Evolutionary conservation across 2,329 filamentous ascomycete genomes (phyloP).

Genomic region (Pezicula carpinea): DNA sequence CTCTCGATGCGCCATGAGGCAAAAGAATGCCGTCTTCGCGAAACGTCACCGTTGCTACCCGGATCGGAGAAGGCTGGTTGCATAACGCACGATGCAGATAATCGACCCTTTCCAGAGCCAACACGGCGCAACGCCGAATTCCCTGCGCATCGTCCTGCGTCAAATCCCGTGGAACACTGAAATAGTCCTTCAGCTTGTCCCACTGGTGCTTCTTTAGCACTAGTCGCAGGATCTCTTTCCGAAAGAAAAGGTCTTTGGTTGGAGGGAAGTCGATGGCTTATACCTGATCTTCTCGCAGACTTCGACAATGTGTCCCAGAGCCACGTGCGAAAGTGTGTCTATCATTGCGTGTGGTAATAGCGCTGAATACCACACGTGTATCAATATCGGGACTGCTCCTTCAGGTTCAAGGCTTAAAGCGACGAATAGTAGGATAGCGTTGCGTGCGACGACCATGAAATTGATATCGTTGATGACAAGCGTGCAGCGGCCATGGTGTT

Average conservation of each 20-base stretch:
- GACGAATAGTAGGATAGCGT: slow-evolving; percentile 8
- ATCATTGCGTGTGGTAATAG: background rate
- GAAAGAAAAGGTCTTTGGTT: background rate
- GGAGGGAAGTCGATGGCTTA: background rate
- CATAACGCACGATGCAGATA: background rate
- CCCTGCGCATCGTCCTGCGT: background rate
- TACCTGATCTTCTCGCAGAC: background rate
- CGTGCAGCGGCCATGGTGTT: slow-evolving; percentile 30
- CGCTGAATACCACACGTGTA: slow-evolving; percentile 2
- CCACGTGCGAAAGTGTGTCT: background rate
- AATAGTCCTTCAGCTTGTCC: background rate
- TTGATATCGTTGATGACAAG: slow-evolving; percentile 20
- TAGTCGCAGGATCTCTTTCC: background rate
- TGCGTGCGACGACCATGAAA: slow-evolving; percentile 10
- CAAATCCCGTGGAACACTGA: background rate
- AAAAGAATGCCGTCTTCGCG: background rate
- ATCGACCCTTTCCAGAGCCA: background rate
- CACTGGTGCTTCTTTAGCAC: background rate
- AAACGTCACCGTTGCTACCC: background rate
- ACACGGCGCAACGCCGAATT: background rate
- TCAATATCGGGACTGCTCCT: background rate
- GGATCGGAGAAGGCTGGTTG: background rate
- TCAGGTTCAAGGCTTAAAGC: slow-evolving; percentile 2
- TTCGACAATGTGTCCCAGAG: background rate
- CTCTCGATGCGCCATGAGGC: background rate